Evolutionary conservation across 805 yeast species (phyloP).

Genomic region (Suhomyces vadensis): DNA sequence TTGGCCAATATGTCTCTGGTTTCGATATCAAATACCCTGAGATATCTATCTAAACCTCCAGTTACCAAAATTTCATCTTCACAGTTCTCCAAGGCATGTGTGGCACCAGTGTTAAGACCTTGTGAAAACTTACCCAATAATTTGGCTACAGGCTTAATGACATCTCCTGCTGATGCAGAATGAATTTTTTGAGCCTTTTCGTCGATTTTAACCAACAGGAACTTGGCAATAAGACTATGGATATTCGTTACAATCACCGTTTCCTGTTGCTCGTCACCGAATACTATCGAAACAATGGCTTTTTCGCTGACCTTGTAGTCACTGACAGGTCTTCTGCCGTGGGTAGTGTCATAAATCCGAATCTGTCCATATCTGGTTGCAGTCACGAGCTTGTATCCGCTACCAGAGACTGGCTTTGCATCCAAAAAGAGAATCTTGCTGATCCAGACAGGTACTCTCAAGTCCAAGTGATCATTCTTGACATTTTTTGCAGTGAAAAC

Average conservation of each 20-base stretch:
- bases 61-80: conserved; percentile 54
- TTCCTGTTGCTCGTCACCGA: conserved; percentile 33
- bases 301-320: conserved; percentile 55
- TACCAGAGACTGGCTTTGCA: conserved; percentile 18
- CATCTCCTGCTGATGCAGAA: conserved; percentile 48
- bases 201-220: conserved; percentile 39
- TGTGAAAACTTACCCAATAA: conserved; percentile 62
- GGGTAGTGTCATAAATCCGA: conserved; percentile 67
- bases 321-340: conserved; percentile 67
- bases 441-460: conserved; percentile 83
- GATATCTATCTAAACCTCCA: conserved; percentile 87
- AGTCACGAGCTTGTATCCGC: conserved; percentile 55
- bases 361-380: conserved; percentile 77
- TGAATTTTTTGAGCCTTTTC: conserved; percentile 34
- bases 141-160: conserved; percentile 47
- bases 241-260: conserved; percentile 69
- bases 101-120: conserved; percentile 62
- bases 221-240: conserved; percentile 61
- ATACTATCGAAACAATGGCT: conserved; percentile 48
- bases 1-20: conserved; percentile 65
- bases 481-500: conserved; percentile 80
- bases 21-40: conserved; percentile 68
- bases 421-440: conserved; percentile 52
- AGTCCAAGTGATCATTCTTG: conserved; percentile 72
- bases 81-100: conserved; percentile 58